phyloP scores from a whole-genome alignment of 768 basidiomycete species.

The Naganishia onofrii region DNA sequence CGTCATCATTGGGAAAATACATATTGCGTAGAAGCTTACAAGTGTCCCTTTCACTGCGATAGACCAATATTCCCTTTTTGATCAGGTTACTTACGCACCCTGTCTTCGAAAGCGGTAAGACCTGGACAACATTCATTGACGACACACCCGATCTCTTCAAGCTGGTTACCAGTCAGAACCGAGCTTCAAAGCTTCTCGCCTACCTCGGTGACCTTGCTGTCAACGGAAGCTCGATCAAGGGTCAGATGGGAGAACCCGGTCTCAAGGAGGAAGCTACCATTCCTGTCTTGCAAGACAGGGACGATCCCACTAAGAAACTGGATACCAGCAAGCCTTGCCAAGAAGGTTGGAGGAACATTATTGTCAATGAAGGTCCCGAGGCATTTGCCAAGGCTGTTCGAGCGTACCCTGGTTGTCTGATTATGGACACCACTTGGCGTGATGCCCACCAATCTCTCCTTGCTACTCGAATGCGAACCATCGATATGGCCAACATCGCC shows the following conservation, averaged over 20 bases:
- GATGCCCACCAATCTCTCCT: constrained; percentile 98
- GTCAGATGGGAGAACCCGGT: constrained; percentile 92
- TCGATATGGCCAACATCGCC: constrained; percentile 97
- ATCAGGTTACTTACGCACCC: constrained; percentile 97
- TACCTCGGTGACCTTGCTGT: constrained; percentile 97
- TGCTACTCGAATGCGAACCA: constrained; percentile 90
- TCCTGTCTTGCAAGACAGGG: constrained; percentile 73
- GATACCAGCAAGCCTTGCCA: constrained; percentile 81
- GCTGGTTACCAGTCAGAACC: constrained; percentile 93
- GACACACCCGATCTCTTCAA: constrained; percentile 99
- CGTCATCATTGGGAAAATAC: constrained; percentile 27
- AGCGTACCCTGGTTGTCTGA: constrained; percentile 84
- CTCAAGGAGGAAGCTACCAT: constrained; percentile 82
- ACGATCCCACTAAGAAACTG: constrained; percentile 68
- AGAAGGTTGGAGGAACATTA: constrained; percentile 95
- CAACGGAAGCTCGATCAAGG: constrained; percentile 97
- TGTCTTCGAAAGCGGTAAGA: constrained; percentile 90
- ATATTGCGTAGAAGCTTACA: constrained; percentile 18
- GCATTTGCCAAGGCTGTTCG: constrained; percentile 98
- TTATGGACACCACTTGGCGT: constrained; percentile 88
- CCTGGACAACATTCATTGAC: constrained; percentile 99
- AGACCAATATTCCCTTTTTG: constrained; percentile 99
- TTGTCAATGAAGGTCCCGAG: constrained; percentile 94
- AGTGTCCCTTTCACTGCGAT: background rate
- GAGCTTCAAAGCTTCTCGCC: constrained; percentile 92